A percentile compares a stretch with the other conserved stretches of the same genome.
Conservation (phyloP, 495 filamentous ascomycete species). For the Penicillium lividum region DNA sequence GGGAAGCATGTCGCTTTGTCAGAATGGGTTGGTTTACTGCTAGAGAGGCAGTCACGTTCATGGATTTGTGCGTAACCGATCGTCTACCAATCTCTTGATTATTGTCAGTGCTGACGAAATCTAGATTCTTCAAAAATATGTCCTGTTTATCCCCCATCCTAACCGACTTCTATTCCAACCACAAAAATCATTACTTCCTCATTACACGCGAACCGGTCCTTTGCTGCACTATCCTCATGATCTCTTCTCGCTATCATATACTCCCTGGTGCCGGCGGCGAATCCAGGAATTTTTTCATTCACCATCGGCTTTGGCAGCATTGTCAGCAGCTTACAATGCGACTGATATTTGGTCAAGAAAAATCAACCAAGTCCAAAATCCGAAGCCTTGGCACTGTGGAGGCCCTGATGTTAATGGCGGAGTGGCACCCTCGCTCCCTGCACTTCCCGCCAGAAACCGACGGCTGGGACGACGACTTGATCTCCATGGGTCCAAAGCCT, state of each 20-base stretch:
- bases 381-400: slow-evolving; percentile 55
- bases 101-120: slow-evolving; percentile 4
- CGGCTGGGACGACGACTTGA: slow-evolving; percentile 50
- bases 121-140: slow-evolving; percentile 60
- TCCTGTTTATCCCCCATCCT: slow-evolving; percentile 54
- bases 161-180: slow-evolving; percentile 51
- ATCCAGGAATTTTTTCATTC: slow-evolving; percentile 56
- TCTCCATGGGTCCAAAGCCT: slow-evolving; percentile 23
- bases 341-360: slow-evolving; percentile 54
- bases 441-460: slow-evolving; percentile 55
- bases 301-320: slow-evolving; percentile 55
- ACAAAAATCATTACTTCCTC: slow-evolving; percentile 45
- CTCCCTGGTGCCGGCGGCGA: slow-evolving; percentile 53
- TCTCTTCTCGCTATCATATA: slow-evolving; percentile 54
- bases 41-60: slow-evolving; percentile 49
- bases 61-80: slow-evolving; percentile 50
- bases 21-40: slow-evolving; percentile 57
- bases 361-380: slow-evolving; percentile 43
- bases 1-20: slow-evolving; percentile 54
- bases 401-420: slow-evolving; percentile 53
- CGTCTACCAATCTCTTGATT: too few species aligned
- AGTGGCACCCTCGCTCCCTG: slow-evolving; percentile 56
- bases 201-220: slow-evolving; percentile 51
- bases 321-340: slow-evolving; percentile 54
- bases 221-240: slow-evolving; percentile 54